Evolutionary conservation across 805 yeast species (phyloP), one percentile per base, ranked within the genome.

Genomic region (Spathaspora girioi): DNA sequence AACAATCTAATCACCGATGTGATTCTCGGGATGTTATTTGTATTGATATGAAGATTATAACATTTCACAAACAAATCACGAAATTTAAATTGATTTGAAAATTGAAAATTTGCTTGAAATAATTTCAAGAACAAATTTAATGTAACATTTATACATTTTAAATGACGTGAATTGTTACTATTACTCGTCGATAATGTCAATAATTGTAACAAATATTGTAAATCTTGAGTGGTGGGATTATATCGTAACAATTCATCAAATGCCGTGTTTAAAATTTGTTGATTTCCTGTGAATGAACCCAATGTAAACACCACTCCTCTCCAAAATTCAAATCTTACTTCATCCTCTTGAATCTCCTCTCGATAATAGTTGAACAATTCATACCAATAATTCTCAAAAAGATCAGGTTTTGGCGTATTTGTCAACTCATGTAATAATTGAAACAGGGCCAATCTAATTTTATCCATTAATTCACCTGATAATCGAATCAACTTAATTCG

Each of bases 401-500:
- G 15, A 11, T 14, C 12, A 18, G 20, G 15, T 23, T 2, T 7
- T 14, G n/a, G 19, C 10, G 20, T 43, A 1, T 48, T 41, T 14
- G 14, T 41, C 26, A 23, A 61, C 43, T 42, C 29, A 38, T n/a
- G 44, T n/a, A 60, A 43, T n/a, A 82, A 54, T 6, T 46, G 32
- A 7, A 78, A 59, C 0, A 91, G 70, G 8, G 60, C 60, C 0
- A 58, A 20, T 46, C 90, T 68, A 5, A 86, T 62, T 48, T 71
- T 78, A 52, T 80, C 87, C 50, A 86, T 79, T 2, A 82, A 73
- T 61, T 89, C 96, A 1, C 84, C 82, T 0, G 84, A 64, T 19
- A 89, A 63, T 40, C 93, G 64, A 27, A 86, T 55, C 19, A 86
- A 61, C 45, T 70, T 76, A 10, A 57, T 27, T 31, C 65, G 68